Base-by-base conservation (phyloP, 2,329 filamentous ascomycete species). In the Colletotrichum sp. region DNA sequence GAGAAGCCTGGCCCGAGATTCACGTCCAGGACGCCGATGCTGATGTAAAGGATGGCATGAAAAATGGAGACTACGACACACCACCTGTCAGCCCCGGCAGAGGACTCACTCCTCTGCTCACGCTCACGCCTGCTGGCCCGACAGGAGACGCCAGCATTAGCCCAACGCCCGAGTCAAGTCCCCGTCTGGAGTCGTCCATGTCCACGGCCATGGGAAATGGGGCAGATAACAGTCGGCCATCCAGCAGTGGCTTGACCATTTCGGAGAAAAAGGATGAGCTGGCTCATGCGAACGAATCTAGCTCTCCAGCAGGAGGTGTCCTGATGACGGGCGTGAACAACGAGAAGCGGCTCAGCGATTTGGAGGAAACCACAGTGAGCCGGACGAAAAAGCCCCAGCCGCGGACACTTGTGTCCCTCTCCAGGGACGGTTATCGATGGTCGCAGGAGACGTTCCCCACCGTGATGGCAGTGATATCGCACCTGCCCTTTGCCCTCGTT, bases 371-470 rank as follows among this genome's bases (percentile, higher is more conserved):
- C 12, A 21, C 16, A 8, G 28, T 30, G 12, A 30, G n/a, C 34
- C 15, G 13, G 9, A 5, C 10, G 13, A 38, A 38, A n/a, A 28
- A 66, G 8, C 55, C n/a, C 15, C 30, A 77, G 55, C 83, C 77
- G 1, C 80, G 85, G 18, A 94, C 91, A 0, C 83, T 95, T 1
- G 83, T 88, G 3, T 93, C 91, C 0, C 78, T 92, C 0, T 71
- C 84, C 6, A 77, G 78, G 2, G 82, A 89, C 13, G 71, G 79
- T 0, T 91, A 91, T 72, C 80, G 81, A n/a, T 94, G 92, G 93
- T 85, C 85, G 0, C 91, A 93, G 76, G 92, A 93, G 79, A 95
- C 93, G 0, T 95, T 95, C 64, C 94, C 94, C 0, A 95, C 93
- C 0, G 90, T 91, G 3, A 91, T 91, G 24, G 90, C 91, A 0